phyloP scores from a whole-genome alignment of 305 asterid species.

The Solanum hybrid region DNA sequence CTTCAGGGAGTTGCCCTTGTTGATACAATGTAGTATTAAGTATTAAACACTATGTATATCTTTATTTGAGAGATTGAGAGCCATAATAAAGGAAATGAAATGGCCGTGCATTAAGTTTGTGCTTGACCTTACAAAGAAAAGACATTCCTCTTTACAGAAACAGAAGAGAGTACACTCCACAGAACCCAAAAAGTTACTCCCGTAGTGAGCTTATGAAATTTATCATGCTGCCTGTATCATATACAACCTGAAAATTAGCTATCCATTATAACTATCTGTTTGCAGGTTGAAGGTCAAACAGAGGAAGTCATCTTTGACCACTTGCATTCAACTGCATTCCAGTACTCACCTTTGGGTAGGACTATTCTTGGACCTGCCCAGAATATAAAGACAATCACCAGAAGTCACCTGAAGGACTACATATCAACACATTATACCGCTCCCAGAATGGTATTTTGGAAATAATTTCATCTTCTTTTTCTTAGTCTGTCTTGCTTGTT shows the following conservation, averaged over 20 bases:
- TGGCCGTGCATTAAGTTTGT: not conserved
- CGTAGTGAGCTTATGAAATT: not conserved
- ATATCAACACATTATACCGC: constrained; percentile 70
- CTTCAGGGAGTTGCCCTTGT: not conserved
- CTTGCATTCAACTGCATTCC: constrained; percentile 90
- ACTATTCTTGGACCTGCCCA: constrained; percentile 86
- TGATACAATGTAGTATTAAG: not conserved
- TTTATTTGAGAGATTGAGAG: not conserved
- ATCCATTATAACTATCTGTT: not conserved
- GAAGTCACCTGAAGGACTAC: constrained; percentile 44
- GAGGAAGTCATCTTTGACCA: constrained; percentile 92
- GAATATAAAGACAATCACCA: constrained; percentile 51
- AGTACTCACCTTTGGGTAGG: constrained; percentile 75
- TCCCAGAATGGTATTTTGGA: constrained; percentile 51
- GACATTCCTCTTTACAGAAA: not conserved
- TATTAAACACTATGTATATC: not conserved
- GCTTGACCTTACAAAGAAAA: not conserved
- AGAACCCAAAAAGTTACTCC: not conserved
- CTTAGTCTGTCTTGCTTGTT: not conserved
- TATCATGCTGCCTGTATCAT: not conserved
- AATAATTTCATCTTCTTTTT: not conserved
- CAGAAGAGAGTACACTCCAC: not conserved
- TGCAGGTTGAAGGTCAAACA: constrained; percentile 65
- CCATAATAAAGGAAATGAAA: not conserved
- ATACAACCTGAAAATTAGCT: not conserved